Evolutionary conservation across 257 asterid genomes (phyloP).

Genomic region (Coffea canephora): DNA sequence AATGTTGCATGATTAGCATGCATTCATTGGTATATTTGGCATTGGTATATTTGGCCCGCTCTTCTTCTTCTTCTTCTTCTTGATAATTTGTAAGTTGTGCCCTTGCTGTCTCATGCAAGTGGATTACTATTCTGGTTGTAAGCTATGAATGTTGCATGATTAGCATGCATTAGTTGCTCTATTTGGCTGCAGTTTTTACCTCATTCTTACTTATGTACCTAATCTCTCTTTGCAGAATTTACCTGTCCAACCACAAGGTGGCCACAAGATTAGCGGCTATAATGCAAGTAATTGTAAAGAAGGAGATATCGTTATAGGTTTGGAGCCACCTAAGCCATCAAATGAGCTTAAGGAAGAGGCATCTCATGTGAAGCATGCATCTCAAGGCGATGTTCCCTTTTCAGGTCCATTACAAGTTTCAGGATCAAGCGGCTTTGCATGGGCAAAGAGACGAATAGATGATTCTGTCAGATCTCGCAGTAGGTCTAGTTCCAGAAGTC

Average conservation of each 20-base stretch:
- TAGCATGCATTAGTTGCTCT: background rate
- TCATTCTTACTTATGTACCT: constrained; percentile 4
- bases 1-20: background rate
- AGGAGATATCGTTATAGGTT: constrained; percentile 39
- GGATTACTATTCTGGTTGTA: background rate
- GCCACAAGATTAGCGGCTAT: constrained; percentile 35
- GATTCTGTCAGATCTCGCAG: constrained; percentile 72
- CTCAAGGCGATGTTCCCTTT: constrained; percentile 79
- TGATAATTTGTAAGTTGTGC: background rate
- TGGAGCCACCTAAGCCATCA: constrained; percentile 48
- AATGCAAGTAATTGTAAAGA: constrained; percentile 28
- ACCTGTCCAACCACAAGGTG: constrained; percentile 47
- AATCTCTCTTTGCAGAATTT: constrained; percentile 45
- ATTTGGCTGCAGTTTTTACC: background rate
- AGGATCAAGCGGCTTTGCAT: constrained; percentile 93
- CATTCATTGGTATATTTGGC: background rate
- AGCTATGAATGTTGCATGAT: background rate
- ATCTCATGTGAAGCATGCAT: constrained; percentile 67
- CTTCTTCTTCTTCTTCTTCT: constrained; percentile 2
- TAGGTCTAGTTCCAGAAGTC: constrained; percentile 87
- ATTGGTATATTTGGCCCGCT: background rate
- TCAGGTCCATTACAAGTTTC: constrained; percentile 84
- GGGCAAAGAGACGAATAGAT: constrained; percentile 71
- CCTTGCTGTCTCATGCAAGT: background rate
- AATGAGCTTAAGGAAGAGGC: constrained; percentile 42